Evolutionary conservation across 208 protist species (phyloP).

Genomic region (Angomonas ambiguus): DNA sequence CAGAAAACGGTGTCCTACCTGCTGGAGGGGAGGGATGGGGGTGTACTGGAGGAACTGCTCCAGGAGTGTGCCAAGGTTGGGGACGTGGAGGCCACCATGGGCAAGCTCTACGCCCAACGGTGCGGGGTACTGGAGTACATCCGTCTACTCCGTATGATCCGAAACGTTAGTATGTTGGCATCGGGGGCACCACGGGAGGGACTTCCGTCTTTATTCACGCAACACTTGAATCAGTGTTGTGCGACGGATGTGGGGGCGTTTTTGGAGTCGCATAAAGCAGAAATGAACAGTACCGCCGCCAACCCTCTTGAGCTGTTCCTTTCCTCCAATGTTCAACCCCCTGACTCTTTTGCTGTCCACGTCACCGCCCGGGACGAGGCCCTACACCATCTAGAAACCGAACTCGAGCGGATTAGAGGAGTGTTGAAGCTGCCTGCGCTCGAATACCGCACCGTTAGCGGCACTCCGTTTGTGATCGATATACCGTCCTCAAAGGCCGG

Average conservation of each 20-base stretch:
- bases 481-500: conserved; percentile 47
- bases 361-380: conserved; percentile 33
- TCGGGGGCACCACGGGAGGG: not conserved
- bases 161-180: conserved; percentile 22
- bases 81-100: conserved; percentile 72
- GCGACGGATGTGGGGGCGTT: conserved; percentile 22
- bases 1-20: conserved; percentile 54
- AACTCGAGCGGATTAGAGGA: conserved; percentile 46
- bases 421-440: conserved; percentile 51
- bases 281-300: conserved; percentile 39
- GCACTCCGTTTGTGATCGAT: conserved; percentile 76
- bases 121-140: conserved; percentile 71
- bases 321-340: conserved; percentile 13
- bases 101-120: conserved; percentile 67
- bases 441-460: conserved; percentile 75
- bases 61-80: conserved; percentile 60
- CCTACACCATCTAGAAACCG: conserved; percentile 37
- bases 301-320: conserved; percentile 69
- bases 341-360: conserved; percentile 31
- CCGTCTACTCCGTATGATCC: conserved; percentile 55
- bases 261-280: conserved; percentile 25
- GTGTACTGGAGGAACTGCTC: conserved; percentile 47
- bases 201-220: conserved; percentile 22
- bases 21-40: conserved; percentile 26
- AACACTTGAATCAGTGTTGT: conserved; percentile 23